Conservation (phyloP, 352 stramenopile genomes). For the Pythium dissotocum region DNA sequence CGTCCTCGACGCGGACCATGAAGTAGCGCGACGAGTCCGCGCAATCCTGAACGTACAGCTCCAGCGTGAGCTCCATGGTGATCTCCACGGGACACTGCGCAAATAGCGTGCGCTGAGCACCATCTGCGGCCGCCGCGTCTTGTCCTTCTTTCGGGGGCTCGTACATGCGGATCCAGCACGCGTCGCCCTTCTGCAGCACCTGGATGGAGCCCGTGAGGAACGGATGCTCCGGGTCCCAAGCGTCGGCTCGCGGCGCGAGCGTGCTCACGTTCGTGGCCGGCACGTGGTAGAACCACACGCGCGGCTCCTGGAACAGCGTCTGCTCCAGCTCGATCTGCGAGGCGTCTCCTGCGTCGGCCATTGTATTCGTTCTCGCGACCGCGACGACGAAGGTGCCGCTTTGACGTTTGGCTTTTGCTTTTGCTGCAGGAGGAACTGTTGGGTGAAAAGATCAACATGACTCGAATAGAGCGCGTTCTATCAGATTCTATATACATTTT, state of each 20-base stretch:
- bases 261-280: conserved; percentile 64
- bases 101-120: conserved; percentile 49
- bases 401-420: background rate
- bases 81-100: conserved; percentile 81
- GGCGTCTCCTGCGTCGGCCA: background rate
- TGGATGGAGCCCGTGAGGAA: conserved; percentile 74
- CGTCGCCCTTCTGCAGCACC: conserved; percentile 73
- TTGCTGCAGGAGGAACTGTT: background rate
- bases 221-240: conserved; percentile 80
- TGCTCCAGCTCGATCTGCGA: conserved; percentile 55
- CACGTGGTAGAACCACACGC: conserved; percentile 89
- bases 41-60: conserved; percentile 84
- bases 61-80: conserved; percentile 53
- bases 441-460: conserved; percentile 22
- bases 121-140: background rate
- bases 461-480: conserved; percentile 28
- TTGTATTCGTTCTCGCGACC: conserved; percentile 6
- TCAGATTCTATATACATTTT: conserved; percentile 36
- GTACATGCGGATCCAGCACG: conserved; percentile 73
- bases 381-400: conserved; percentile 1
- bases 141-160: conserved; percentile 43
- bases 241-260: conserved; percentile 73
- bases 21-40: conserved; percentile 89
- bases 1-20: conserved; percentile 84
- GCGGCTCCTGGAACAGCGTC: conserved; percentile 68